These are phyloP conservation scores for Pythium brachiatum DNA, from an alignment of 352 stramenopile genomes.

Conservation along the genomic window DNA sequence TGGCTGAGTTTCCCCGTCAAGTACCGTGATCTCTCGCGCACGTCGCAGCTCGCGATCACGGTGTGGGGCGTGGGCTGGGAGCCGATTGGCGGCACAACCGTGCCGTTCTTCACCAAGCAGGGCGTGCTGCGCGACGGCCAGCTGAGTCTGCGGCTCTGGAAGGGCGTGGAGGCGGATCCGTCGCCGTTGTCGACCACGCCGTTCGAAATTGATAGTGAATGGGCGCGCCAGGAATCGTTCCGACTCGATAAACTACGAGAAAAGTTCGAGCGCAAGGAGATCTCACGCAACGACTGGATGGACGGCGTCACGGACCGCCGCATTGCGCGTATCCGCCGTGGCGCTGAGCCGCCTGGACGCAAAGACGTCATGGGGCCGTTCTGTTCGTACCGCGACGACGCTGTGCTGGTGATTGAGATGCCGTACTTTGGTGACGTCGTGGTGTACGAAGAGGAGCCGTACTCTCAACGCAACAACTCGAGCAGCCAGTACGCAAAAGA, in stretches of 20 bases:
- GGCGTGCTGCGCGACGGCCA: constrained; percentile 83
- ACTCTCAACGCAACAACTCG: constrained; percentile 64
- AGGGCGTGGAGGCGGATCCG: constrained; percentile 63
- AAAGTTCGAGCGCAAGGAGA: constrained; percentile 87
- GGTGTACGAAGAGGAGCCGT: constrained; percentile 91
- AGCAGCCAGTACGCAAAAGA: constrained; percentile 24
- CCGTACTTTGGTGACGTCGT: constrained; percentile 90
- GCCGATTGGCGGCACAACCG: constrained; percentile 78
- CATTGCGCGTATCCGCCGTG: constrained; percentile 80
- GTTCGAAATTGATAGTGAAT: constrained; percentile 74
- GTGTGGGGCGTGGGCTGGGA: constrained; percentile 84
- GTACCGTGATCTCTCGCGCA: constrained; percentile 84
- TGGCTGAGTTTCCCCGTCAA: constrained; percentile 85
- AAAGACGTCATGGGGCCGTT: constrained; percentile 76
- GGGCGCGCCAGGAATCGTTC: constrained; percentile 70
- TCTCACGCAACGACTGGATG: constrained; percentile 89
- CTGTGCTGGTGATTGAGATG: constrained; percentile 87
- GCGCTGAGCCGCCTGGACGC: constrained; percentile 64
- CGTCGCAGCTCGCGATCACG: constrained; percentile 80
- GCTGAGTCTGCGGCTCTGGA: constrained; percentile 86
- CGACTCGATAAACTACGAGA: constrained; percentile 86
- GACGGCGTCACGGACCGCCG: constrained; percentile 86
- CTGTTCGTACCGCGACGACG: constrained; percentile 77
- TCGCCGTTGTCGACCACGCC: constrained; percentile 59
- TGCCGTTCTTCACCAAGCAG: constrained; percentile 87